Evolutionary conservation across 1,139 yeast species (phyloP), one percentile per base, ranked within the genome.

Genomic region (Arxiozyma slooffiae): DNA sequence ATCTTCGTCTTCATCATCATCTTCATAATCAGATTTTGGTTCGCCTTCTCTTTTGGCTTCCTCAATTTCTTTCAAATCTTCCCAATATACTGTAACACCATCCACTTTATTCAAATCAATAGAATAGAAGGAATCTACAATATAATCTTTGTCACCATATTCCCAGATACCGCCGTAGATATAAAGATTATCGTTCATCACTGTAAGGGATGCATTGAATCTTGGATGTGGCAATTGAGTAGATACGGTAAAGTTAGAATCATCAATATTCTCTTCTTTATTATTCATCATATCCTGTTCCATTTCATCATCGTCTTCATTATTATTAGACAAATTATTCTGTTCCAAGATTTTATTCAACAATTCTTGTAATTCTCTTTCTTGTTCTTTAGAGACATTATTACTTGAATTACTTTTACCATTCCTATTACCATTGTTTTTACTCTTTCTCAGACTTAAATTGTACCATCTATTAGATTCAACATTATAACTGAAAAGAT

Each of bases 111-210:
- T 89, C 58, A 92, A 73, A 67, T 92, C 97, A 51, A 92, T 76
- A 34, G 90, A 77, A 64, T 92, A 92, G 68, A 92, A 78, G 7
- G 95, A 84, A 64, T 92, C 96, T 57, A 92, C 76, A 49, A 80
- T 79, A 64, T 76, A 86, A 64, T 92, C 98, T 53, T 78, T 81
- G 49, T 90, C 97, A 7, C 90, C 96, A 45, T 78, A 71, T 67
- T 92, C 98, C 79, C 82, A 92, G 36, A 83, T 79, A 60, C 98
- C 98, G 26, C 97, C 96, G 63, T 78, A 89, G n/a, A 92, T 83
- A 66, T 82, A 92, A 52, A 89, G 73, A 0, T 77, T 76, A 64
- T 92, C 97, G 60, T 86, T 96, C 38, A 85, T 82, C 1, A 92
- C 95, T 54, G 95, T 82, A 4, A 90, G 79, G 1, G 92, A 72